These are phyloP conservation scores for Diddensiella caesifluorescens DNA, from an alignment of 805 yeast genomes.

Conservation along the genomic window DNA sequence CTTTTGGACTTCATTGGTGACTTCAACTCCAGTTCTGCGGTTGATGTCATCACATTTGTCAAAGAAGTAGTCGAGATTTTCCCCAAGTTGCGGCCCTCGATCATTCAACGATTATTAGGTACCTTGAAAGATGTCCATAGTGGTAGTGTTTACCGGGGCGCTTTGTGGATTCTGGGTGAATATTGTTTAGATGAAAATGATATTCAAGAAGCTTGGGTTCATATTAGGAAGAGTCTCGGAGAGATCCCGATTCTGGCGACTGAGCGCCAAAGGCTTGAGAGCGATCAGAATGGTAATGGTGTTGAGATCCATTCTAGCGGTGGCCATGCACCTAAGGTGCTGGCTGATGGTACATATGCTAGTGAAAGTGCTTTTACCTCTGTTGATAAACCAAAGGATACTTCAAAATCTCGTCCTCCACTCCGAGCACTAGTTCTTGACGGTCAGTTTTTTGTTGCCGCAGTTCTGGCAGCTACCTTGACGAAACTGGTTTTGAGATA, in stretches of 20 bases:
- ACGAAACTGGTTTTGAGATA: conserved; percentile 82
- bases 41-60: conserved; percentile 84
- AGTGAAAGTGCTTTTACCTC: conserved; percentile 76
- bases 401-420: conserved; percentile 46
- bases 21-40: conserved; percentile 76
- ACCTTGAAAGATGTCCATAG: conserved; percentile 66
- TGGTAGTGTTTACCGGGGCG: conserved; percentile 89
- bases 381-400: conserved; percentile 24
- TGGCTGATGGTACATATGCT: conserved; percentile 99
- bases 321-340: conserved; percentile 66
- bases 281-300: conserved; percentile 20
- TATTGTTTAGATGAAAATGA: conserved; percentile 66
- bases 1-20: conserved; percentile 82
- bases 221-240: conserved; percentile 75
- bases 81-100: conserved; percentile 67
- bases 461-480: conserved; percentile 81
- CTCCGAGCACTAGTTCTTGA: conserved; percentile 73
- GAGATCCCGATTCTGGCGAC: conserved; percentile 84
- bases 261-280: conserved; percentile 46
- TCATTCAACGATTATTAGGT: conserved; percentile 55
- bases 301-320: conserved; percentile 25
- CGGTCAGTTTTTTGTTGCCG: conserved; percentile 88
- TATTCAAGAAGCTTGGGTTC: conserved; percentile 81
- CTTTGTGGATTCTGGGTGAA: conserved; percentile 95
- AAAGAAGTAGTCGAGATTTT: conserved; percentile 91